Percentiles rank a stretch among this genome's conserved stretches.
These are phyloP conservation scores for Botryotinia globosa DNA, from an alignment of 2,329 filamentous ascomycete species.

Conservation along the genomic window DNA sequence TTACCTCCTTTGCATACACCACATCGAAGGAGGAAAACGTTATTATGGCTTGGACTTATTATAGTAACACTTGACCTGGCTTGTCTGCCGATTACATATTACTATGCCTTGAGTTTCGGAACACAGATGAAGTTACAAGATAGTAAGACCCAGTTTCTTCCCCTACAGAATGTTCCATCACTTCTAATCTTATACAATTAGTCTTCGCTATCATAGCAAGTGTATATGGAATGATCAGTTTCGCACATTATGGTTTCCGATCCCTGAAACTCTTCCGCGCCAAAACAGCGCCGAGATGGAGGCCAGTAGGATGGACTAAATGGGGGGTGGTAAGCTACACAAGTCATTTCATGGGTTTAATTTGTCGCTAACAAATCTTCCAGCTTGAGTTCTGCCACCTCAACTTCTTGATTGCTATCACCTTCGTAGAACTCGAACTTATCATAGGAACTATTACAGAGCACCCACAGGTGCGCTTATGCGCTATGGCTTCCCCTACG, in stretches of 20 bases:
- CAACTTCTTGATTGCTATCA: slow-evolving; percentile 31
- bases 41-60: slow-evolving; percentile 25
- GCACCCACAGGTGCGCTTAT: slow-evolving; percentile 31
- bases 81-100: slow-evolving; percentile 32
- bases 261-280: slow-evolving; percentile 31
- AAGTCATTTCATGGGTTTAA: neutral
- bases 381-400: slow-evolving; percentile 33
- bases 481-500: slow-evolving; percentile 34
- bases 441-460: slow-evolving; percentile 29
- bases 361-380: slow-evolving; percentile 1
- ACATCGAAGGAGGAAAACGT: slow-evolving; percentile 27
- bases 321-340: slow-evolving; percentile 32
- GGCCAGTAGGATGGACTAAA: slow-evolving; percentile 34
- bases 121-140: slow-evolving; percentile 31
- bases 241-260: slow-evolving; percentile 32
- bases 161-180: neutral
- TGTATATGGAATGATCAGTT: slow-evolving; percentile 34
- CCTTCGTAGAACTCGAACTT: slow-evolving; percentile 33
- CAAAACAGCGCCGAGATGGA: slow-evolving; percentile 27
- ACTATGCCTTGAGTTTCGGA: slow-evolving; percentile 33
- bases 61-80: slow-evolving; percentile 30
- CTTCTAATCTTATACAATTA: slow-evolving; percentile 13
- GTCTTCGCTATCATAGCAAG: slow-evolving; percentile 34
- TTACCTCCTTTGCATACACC: slow-evolving; percentile 32
- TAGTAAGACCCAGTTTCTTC: slow-evolving; percentile 21